These are phyloP conservation scores for Monilinia fructicola DNA, from an alignment of 2,329 filamentous ascomycete species.

Conservation along the genomic window DNA sequence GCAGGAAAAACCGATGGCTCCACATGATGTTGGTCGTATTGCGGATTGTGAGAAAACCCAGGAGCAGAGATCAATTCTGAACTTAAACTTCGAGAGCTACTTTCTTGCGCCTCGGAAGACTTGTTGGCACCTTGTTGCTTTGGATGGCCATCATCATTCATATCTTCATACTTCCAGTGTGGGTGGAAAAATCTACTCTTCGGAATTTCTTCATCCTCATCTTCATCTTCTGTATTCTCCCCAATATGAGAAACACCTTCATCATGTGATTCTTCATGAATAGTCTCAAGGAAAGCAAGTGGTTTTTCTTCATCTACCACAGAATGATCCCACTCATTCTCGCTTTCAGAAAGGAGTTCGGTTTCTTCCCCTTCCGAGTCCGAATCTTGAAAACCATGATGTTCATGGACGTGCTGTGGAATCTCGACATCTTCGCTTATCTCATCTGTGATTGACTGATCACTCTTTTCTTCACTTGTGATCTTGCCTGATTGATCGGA, in stretches of 20 bases:
- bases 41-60: background rate
- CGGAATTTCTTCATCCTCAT: background rate
- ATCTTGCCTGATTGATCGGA: background rate
- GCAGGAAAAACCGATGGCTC: background rate
- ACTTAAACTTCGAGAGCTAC: background rate
- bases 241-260: background rate
- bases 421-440: background rate
- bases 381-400: background rate
- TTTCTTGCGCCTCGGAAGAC: background rate
- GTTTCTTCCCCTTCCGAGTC: background rate
- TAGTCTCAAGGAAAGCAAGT: conserved; percentile 19
- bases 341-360: background rate
- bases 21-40: background rate
- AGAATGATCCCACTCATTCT: conserved; percentile 3
- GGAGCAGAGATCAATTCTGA: background rate
- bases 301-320: background rate
- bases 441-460: background rate
- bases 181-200: conserved; percentile 19
- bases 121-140: background rate
- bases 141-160: background rate
- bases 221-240: background rate
- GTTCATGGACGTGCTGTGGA: background rate
- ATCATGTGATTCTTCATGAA: conserved; percentile 16
- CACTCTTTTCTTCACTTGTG: background rate
- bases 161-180: conserved; percentile 2